phyloP scores from a whole-genome alignment of 257 asterid genomes.

The Fraxinus pennsylvanica region DNA sequence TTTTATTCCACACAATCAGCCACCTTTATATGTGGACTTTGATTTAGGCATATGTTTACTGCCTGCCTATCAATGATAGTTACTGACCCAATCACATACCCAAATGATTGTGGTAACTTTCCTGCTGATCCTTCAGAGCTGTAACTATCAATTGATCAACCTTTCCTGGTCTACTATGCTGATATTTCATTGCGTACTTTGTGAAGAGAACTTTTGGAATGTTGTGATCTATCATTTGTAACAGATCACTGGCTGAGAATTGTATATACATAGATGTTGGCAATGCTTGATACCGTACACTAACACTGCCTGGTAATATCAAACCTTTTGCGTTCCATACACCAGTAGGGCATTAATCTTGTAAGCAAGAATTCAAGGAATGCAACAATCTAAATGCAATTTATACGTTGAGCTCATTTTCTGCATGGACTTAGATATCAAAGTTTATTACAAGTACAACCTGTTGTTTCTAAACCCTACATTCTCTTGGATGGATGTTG shows the following conservation, averaged over 20 bases:
- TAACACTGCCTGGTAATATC: neutral
- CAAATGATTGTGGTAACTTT: slow-evolving; percentile 3
- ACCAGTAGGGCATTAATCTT: neutral
- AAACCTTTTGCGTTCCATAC: neutral
- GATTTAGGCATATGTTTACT: neutral
- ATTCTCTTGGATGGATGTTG: neutral
- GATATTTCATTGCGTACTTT: neutral
- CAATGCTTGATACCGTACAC: neutral
- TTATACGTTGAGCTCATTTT: neutral
- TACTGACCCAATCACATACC: neutral
- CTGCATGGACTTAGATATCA: neutral
- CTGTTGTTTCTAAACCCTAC: neutral
- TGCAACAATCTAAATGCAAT: neutral
- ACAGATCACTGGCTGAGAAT: slow-evolving; percentile 9
- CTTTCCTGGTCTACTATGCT: neutral
- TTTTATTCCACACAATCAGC: neutral
- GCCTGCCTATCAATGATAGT: neutral
- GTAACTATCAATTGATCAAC: slow-evolving; percentile 8
- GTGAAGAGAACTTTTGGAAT: neutral
- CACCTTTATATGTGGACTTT: neutral
- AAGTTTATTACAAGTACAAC: neutral
- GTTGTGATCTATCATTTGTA: neutral
- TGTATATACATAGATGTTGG: slow-evolving; percentile 4
- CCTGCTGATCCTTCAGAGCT: slow-evolving; percentile 12
- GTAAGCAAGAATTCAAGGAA: neutral